Percentiles rank a stretch among this genome's conserved stretches.
Evolutionary conservation across 2,329 filamentous ascomycete species (phyloP).

Genomic region (Neonectria punicea): DNA sequence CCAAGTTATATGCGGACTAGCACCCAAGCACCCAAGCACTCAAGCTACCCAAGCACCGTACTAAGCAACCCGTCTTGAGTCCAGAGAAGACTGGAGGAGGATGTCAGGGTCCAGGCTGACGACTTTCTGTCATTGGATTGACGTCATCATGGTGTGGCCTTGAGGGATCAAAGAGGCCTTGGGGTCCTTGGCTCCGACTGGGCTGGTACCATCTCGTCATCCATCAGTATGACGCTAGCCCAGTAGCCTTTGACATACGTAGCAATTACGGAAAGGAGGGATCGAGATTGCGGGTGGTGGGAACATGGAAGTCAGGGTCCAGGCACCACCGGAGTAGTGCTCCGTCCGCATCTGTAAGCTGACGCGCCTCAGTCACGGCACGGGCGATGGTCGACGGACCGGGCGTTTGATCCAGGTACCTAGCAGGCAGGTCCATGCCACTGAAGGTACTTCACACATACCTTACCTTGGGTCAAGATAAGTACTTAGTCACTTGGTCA

Average conservation of each 20-base stretch:
- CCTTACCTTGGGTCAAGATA: too few relatives aligned
- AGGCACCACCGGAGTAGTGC: conserved; percentile 35
- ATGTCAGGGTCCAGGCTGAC: conserved; percentile 27
- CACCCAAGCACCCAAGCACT: too few relatives aligned
- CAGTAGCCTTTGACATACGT: background rate
- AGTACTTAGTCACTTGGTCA: too few relatives aligned
- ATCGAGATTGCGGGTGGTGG: conserved; percentile 47
- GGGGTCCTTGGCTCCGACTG: conserved; percentile 29
- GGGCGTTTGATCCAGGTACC: background rate
- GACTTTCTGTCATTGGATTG: conserved; percentile 30
- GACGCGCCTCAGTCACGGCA: conserved; percentile 19
- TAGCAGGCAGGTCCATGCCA: background rate
- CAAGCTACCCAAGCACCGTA: too few relatives aligned
- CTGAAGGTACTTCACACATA: background rate
- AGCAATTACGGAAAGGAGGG: conserved; percentile 12
- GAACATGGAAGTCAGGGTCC: conserved; percentile 42
- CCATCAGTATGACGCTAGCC: conserved; percentile 41
- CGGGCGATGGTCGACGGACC: conserved; percentile 2
- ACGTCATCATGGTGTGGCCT: conserved; percentile 45
- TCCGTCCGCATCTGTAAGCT: conserved; percentile 24
- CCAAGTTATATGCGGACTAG: background rate
- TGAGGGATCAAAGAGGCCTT: conserved; percentile 28
- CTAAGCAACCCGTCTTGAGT: background rate
- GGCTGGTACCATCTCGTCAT: conserved; percentile 28
- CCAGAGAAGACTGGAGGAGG: background rate